Conservation (phyloP, 2,329 filamentous ascomycete species). For the Penicillium sp. region DNA sequence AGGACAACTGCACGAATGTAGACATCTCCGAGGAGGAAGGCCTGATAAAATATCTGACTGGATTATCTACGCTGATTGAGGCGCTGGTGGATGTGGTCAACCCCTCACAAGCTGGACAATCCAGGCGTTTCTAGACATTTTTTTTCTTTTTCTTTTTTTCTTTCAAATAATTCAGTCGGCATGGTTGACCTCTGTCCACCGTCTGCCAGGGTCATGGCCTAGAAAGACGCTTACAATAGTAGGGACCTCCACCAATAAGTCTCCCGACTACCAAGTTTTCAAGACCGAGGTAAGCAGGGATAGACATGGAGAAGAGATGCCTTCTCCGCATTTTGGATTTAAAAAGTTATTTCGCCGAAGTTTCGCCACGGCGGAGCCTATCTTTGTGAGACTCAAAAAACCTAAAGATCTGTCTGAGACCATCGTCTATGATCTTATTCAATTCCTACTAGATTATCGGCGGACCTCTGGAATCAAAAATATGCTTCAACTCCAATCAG, state of each 20-base stretch:
- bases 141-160: too few species aligned
- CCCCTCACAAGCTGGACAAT: not conserved
- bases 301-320: not conserved
- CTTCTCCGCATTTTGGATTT: not conserved
- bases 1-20: not conserved
- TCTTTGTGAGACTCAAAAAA: not conserved
- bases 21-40: not conserved
- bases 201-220: not conserved
- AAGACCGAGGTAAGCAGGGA: not conserved
- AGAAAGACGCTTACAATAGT: not conserved
- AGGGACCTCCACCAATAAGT: not conserved
- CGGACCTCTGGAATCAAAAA: too few species aligned
- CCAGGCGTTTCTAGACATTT: not conserved
- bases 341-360: not conserved
- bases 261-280: not conserved
- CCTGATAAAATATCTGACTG: not conserved
- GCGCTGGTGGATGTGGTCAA: not conserved
- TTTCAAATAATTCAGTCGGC: not conserved
- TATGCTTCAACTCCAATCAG: not conserved
- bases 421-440: not conserved
- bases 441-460: too few species aligned
- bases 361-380: not conserved
- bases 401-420: not conserved
- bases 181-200: not conserved
- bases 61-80: not conserved